Conservation (phyloP, 192 early-diverging fungal genomes). For the Funneliformis mosseae region DNA sequence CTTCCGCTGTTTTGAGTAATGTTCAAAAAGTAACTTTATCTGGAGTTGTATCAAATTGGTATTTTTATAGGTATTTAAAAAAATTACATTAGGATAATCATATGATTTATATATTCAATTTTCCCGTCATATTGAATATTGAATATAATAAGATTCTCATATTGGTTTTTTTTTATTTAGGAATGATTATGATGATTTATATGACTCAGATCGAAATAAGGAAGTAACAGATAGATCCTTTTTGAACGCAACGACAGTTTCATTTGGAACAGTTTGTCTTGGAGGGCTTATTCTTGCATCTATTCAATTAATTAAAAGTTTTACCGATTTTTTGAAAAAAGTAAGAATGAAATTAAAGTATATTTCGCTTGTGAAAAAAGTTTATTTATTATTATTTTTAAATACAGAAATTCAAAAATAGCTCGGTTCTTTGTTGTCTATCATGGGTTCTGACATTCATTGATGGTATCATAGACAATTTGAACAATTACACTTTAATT, state of each 20-base stretch:
- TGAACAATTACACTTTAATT: conserved; percentile 72
- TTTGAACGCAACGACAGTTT: conserved; percentile 53
- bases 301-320: conserved; percentile 55
- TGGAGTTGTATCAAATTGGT: conserved; percentile 79
- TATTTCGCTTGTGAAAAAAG: not conserved
- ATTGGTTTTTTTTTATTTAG: conserved; percentile 24
- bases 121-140: not conserved
- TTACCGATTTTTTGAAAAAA: conserved; percentile 49
- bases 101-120: not conserved
- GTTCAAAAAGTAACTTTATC: conserved; percentile 68
- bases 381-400: conserved; percentile 6
- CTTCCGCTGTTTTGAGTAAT: conserved; percentile 66
- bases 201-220: conserved; percentile 42
- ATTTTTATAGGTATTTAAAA: conserved; percentile 71
- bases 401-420: conserved; percentile 39
- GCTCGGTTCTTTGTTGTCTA: conserved; percentile 47
- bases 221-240: conserved; percentile 50
- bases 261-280: conserved; percentile 68
- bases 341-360: conserved; percentile 39
- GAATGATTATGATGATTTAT: not conserved
- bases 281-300: conserved; percentile 63
- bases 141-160: not conserved
- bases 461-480: conserved; percentile 49
- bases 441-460: conserved; percentile 39
- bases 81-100: too few species aligned